These are phyloP conservation scores for Cenococcum geophilum DNA, from an alignment of 495 filamentous ascomycete genomes.

Conservation along the genomic window DNA sequence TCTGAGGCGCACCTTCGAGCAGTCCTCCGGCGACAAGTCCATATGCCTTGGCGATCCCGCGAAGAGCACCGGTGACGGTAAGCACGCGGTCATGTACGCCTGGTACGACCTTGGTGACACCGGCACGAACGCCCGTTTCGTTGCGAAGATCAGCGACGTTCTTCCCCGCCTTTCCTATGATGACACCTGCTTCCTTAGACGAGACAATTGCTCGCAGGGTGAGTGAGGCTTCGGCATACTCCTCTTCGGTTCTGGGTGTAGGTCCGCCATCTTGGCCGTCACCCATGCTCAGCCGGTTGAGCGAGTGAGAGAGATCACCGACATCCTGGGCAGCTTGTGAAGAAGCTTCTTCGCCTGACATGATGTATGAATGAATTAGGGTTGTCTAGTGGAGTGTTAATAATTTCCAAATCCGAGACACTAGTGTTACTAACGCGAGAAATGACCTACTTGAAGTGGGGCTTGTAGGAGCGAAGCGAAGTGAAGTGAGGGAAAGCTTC, in stretches of 20 bases:
- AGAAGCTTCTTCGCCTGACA: conserved; percentile 37
- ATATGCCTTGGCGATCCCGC: conserved; percentile 84
- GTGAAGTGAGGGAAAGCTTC: background rate
- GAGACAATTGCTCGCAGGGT: conserved; percentile 96
- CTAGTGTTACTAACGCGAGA: background rate
- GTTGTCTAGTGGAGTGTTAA: conserved; percentile 6
- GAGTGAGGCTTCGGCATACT: conserved; percentile 84
- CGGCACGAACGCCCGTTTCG: conserved; percentile 94
- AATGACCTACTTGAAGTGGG: background rate
- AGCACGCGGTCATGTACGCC: conserved; percentile 95
- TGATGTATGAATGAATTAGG: conserved; percentile 29
- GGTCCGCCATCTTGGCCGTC: conserved; percentile 34
- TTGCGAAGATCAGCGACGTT: conserved; percentile 96
- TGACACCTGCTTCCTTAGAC: conserved; percentile 95
- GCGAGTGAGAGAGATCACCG: conserved; percentile 30
- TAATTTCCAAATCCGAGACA: background rate
- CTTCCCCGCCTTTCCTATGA: conserved; percentile 97
- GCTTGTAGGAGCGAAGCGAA: background rate
- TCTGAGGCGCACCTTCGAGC: conserved; percentile 83
- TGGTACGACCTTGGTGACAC: conserved; percentile 96
- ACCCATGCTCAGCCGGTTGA: conserved; percentile 28
- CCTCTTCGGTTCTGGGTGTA: conserved; percentile 67
- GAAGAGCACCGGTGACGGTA: conserved; percentile 83
- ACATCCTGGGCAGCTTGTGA: conserved; percentile 28
- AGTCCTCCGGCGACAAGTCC: conserved; percentile 85